phyloP scores from a whole-genome alignment of 2,329 filamentous ascomycete species.

The Aspergillus glaucus region DNA sequence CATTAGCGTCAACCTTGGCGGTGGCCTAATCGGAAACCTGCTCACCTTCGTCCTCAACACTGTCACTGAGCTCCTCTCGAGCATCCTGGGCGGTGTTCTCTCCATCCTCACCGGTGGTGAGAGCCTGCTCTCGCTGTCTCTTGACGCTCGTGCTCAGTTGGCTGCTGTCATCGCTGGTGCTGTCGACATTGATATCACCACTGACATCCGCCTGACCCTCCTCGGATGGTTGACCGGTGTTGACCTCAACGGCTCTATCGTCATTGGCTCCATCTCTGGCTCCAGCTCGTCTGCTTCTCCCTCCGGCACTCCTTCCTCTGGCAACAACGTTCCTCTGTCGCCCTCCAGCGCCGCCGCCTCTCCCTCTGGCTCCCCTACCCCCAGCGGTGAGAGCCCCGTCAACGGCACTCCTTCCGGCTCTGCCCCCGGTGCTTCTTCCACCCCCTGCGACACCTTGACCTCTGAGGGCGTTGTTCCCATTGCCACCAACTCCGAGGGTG shows the following conservation, averaged over 20 bases:
- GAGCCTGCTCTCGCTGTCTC: slow-evolving; percentile 25
- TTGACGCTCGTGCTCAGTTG: slow-evolving; percentile 29
- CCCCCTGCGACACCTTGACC: slow-evolving; percentile 14
- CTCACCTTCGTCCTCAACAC: slow-evolving; percentile 24
- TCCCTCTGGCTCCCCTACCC: slow-evolving; percentile 1
- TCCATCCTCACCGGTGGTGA: slow-evolving; percentile 25
- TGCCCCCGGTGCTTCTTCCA: slow-evolving; percentile 1
- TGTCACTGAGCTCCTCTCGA: slow-evolving; percentile 22
- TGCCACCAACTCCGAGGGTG: neutral
- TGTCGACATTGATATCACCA: slow-evolving; percentile 45
- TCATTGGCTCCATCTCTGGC: slow-evolving; percentile 5
- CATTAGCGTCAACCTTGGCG: slow-evolving; percentile 20
- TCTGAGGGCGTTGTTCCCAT: slow-evolving; percentile 7
- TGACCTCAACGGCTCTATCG: slow-evolving; percentile 18
- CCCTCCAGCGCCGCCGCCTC: neutral
- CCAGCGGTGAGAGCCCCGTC: slow-evolving; percentile 1
- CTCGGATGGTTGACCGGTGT: slow-evolving; percentile 35
- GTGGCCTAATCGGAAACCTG: slow-evolving; percentile 22
- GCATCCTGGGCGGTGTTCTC: slow-evolving; percentile 27
- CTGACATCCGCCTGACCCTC: slow-evolving; percentile 47
- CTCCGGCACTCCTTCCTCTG: neutral
- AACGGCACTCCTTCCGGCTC: neutral
- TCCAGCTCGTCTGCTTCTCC: slow-evolving; percentile 10
- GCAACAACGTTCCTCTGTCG: neutral
- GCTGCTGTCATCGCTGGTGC: slow-evolving; percentile 30